Base-by-base conservation (phyloP, 2,329 filamentous ascomycete genomes). In the Pleurostoma richardsiae region DNA sequence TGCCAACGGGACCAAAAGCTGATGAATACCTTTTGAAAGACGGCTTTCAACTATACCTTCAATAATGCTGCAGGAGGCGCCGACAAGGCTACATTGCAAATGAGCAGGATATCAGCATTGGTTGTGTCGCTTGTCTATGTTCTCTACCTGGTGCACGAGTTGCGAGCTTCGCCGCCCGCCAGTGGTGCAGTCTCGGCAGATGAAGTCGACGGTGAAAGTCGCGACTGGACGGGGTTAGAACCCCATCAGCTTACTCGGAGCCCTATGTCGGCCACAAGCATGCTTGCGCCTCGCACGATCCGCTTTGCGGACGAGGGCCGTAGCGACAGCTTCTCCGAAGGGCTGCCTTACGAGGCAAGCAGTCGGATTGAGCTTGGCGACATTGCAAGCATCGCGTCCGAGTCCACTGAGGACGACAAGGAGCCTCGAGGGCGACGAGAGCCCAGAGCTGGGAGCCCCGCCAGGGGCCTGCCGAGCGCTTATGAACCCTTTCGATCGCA, bases 31-130 rank as follows among this genome's bases (percentile, higher is more conserved):
- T 19, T 19, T 19, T 19, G 19, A 19, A 11, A 86, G 75, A 96
- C 90, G 31, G 90, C 90, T 4, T 96, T 96, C 63, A 89, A 96
- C 61, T 88, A 89, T 10, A 92, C 90, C 0, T 96, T 92, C 67
- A 78, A 68, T 11, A 36, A n/a, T 36, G 8, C 8, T 8, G n/a
- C 33, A 8, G 33, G 8, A 8, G 33, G 33, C 33, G 33, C 33
- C 2, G 73, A 85, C 55, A 66, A 70, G 10, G 61, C 33, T 8
- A 60, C 1, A 67, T 74, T 29, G 90, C 90, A n/a, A 85, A 94
- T 57, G 66, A 59, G 4, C 72, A 85, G 52, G 90, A 90, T 0
- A 71, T 96, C 46, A 86, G 90, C 64, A 88, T 96, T 52, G 95
- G 89, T 61, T 86, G 90, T 44, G 90, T 88, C 53, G 95, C 90